Evolutionary conservation across 2,329 filamentous ascomycete species (phyloP).

Genomic region (Colletotrichum australisinense): DNA sequence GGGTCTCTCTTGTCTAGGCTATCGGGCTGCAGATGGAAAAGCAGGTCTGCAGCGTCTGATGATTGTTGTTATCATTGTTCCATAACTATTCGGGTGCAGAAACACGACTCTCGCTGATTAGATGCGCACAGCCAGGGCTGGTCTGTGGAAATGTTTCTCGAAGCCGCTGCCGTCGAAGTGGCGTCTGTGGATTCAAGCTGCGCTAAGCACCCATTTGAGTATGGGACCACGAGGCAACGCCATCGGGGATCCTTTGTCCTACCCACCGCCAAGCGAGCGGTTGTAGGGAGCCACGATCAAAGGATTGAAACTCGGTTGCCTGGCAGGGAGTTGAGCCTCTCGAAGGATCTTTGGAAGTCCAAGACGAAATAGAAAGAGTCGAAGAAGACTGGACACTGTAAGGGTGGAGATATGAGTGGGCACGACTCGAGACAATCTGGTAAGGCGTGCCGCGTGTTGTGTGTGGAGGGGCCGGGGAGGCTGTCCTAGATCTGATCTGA

Average conservation of each 20-base stretch:
- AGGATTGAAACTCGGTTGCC: not conserved
- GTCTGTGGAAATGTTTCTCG: conserved; percentile 18
- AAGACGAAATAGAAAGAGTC: not conserved
- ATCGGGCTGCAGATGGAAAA: not conserved
- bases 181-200: not conserved
- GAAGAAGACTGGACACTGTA: not conserved
- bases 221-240: not conserved
- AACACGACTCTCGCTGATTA: conserved; percentile 18
- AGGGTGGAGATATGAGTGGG: not conserved
- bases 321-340: not conserved
- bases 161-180: conserved; percentile 1
- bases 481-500: not conserved
- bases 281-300: not conserved
- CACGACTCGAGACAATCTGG: not conserved
- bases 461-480: not conserved
- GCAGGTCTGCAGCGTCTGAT: not conserved
- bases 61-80: not conserved
- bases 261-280: not conserved
- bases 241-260: not conserved
- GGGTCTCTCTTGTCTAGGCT: not conserved
- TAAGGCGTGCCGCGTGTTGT: not conserved
- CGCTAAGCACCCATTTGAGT: not conserved
- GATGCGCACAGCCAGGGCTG: conserved; percentile 15
- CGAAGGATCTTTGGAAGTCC: not conserved
- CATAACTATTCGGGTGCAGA: not conserved